A percentile compares a stretch with the other conserved stretches of the same genome.
These are phyloP conservation scores for Botrytis squamosa DNA, from an alignment of 2,329 filamentous ascomycete species.

Conservation along the genomic window DNA sequence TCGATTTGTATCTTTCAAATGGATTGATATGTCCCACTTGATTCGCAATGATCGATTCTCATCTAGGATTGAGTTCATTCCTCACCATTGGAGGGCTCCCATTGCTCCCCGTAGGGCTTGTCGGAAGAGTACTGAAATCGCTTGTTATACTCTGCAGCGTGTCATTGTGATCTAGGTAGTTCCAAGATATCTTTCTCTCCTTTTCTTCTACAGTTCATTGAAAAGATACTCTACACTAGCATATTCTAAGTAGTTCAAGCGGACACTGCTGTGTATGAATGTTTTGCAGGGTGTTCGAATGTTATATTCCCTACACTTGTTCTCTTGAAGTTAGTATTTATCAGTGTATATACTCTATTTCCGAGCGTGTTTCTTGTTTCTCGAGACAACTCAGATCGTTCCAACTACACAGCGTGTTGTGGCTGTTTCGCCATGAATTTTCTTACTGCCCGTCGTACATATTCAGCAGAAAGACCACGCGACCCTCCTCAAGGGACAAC, in stretches of 20 bases:
- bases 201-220: not conserved
- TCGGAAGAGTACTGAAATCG: not conserved
- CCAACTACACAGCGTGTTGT: not conserved
- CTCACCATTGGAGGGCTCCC: not conserved
- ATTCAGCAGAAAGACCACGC: not conserved
- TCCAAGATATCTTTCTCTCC: not conserved
- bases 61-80: not conserved
- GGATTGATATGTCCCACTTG: not conserved
- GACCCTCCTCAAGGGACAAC: not conserved
- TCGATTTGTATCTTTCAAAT: not conserved
- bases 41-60: not conserved
- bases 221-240: not conserved
- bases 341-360: not conserved
- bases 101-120: not conserved
- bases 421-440: not conserved
- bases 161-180: not conserved
- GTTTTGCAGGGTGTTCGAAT: not conserved
- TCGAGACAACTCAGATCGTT: not conserved
- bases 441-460: not conserved
- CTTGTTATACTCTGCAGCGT: not conserved
- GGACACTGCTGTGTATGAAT: constrained; percentile 10
- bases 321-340: not conserved
- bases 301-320: not conserved
- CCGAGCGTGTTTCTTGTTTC: not conserved
- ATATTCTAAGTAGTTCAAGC: not conserved